phyloP scores from a whole-genome alignment of 1,284 basidiomycete species.

The Cerioporus squamosus region DNA sequence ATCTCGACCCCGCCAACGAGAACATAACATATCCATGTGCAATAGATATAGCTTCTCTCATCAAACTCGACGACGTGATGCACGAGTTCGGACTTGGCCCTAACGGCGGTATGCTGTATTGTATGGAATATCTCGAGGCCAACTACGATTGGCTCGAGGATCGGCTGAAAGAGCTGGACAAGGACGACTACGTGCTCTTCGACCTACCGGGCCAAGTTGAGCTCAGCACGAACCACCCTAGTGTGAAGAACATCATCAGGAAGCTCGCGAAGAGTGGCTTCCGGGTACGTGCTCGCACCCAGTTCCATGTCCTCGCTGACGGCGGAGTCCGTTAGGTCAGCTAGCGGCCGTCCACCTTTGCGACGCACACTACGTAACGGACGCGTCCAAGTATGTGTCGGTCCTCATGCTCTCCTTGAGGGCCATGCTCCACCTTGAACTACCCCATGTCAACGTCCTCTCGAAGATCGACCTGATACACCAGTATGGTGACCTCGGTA shows the following conservation, averaged over 20 bases:
- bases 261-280: constrained; percentile 81
- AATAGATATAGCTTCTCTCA: constrained; percentile 85
- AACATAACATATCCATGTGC: constrained; percentile 90
- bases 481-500: constrained; percentile 89
- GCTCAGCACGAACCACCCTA: constrained; percentile 94
- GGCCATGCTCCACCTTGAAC: constrained; percentile 97
- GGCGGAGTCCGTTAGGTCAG: constrained; percentile 46
- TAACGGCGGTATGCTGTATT: constrained; percentile 97
- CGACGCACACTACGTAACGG: constrained; percentile 96
- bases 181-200: constrained; percentile 88
- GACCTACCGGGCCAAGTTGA: constrained; percentile 99
- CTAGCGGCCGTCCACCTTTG: constrained; percentile 94
- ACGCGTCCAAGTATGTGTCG: constrained; percentile 94
- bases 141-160: constrained; percentile 96
- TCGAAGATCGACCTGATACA: constrained; percentile 93
- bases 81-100: constrained; percentile 86
- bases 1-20: constrained; percentile 96
- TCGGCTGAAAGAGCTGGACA: constrained; percentile 67
- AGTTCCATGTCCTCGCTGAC: constrained; percentile 28
- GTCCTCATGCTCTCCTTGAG: constrained; percentile 90
- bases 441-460: constrained; percentile 97
- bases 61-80: constrained; percentile 92
- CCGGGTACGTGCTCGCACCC: constrained; percentile 62
- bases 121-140: constrained; percentile 95
- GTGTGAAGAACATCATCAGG: constrained; percentile 79